A percentile compares a stretch with the other conserved stretches of the same genome.
phyloP scores from a whole-genome alignment of 2,329 filamentous ascomycete species.

The Raffaelea albimanens region DNA sequence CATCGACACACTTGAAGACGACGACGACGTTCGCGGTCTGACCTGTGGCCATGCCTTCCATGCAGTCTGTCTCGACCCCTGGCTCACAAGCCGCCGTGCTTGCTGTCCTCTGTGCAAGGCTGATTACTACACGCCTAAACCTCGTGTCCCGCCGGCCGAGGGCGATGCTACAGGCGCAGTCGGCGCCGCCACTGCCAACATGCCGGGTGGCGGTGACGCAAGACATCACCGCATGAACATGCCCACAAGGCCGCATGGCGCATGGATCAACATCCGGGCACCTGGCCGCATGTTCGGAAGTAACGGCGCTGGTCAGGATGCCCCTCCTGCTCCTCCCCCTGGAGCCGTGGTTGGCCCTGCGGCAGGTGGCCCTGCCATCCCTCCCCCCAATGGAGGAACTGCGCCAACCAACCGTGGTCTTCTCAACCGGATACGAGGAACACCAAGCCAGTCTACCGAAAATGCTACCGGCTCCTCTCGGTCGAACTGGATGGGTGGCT shows the following conservation, averaged over 20 bases:
- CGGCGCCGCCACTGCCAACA: conserved; percentile 22
- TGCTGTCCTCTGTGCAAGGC: conserved; percentile 98
- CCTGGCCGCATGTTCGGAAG: neutral
- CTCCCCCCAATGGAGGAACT: neutral
- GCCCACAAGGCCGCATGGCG: conserved; percentile 29
- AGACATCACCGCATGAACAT: conserved; percentile 34
- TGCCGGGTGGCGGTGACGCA: conserved; percentile 17
- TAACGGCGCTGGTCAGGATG: neutral
- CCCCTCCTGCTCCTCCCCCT: neutral
- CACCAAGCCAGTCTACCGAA: neutral
- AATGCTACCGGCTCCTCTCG: neutral
- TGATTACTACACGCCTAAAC: conserved; percentile 93
- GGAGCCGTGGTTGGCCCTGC: neutral
- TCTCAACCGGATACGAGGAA: no score
- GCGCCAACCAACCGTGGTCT: no score
- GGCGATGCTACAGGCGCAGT: conserved; percentile 17
- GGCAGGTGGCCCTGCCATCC: neutral
- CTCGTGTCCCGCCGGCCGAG: conserved; percentile 48
- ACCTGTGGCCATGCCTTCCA: conserved; percentile 98
- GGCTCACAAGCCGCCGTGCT: conserved; percentile 86
- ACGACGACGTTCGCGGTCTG: conserved; percentile 88
- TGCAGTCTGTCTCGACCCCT: conserved; percentile 88
- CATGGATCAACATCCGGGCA: conserved; percentile 26
- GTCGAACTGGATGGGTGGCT: neutral
- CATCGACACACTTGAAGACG: conserved; percentile 85